phyloP scores from a whole-genome alignment of 192 early-diverging fungal genomes.

The Linnemannia hyalina region DNA sequence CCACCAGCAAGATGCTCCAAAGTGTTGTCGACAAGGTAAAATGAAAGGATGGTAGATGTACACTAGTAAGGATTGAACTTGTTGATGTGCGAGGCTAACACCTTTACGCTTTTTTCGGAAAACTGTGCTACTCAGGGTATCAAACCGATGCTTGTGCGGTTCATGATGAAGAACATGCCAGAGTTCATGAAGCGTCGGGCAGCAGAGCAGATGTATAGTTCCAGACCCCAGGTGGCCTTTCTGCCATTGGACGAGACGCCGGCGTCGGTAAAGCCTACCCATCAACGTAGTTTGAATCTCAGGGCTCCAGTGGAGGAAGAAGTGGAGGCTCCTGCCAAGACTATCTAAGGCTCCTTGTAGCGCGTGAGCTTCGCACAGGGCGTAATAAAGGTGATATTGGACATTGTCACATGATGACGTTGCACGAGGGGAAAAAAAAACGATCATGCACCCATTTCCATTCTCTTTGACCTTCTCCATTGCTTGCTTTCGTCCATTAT shows the following conservation, averaged over 20 bases:
- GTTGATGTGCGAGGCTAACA: neutral
- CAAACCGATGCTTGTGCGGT: neutral
- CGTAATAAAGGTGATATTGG: too few species aligned
- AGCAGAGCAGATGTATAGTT: neutral
- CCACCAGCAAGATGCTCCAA: neutral
- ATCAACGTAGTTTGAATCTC: neutral
- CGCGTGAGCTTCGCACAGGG: too few species aligned
- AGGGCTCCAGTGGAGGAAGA: neutral
- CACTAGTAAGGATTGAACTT: neutral
- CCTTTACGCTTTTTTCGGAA: neutral
- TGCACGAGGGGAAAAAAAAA: too few species aligned
- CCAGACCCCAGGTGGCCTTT: neutral
- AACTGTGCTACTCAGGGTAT: neutral
- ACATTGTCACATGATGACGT: too few species aligned
- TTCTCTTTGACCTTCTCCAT: too few species aligned
- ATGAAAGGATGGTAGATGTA: neutral
- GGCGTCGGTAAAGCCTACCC: neutral
- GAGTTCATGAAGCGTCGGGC: neutral
- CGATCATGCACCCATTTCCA: too few species aligned
- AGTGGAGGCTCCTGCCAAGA: neutral
- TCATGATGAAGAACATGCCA: slow-evolving; percentile 1
- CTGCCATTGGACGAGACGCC: neutral
- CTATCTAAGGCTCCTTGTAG: neutral
- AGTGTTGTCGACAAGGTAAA: slow-evolving; percentile 4
- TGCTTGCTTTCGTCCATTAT: too few species aligned